Conservation (phyloP, 2,329 filamentous ascomycete genomes). For the Neurospora sp. region DNA sequence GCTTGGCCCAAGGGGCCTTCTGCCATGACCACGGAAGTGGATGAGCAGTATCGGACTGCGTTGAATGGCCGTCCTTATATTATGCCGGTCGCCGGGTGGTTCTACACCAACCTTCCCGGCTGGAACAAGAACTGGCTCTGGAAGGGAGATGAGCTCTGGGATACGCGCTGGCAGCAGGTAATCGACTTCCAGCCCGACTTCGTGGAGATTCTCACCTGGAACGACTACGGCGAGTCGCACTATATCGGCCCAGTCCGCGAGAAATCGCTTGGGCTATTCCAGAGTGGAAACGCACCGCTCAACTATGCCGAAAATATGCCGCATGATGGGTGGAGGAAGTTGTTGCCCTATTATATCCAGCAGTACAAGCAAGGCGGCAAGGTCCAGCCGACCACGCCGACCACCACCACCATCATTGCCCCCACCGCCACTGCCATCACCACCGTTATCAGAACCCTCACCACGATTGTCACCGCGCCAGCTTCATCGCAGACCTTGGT, state of each 20-base stretch:
- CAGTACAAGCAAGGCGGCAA: constrained; percentile 35
- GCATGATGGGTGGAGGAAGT: constrained; percentile 38
- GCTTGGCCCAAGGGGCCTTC: constrained; percentile 26
- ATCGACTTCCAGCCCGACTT: constrained; percentile 27
- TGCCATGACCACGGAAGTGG: constrained; percentile 23
- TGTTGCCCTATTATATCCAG: constrained; percentile 42
- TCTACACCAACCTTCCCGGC: constrained; percentile 47
- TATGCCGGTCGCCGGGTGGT: constrained; percentile 49
- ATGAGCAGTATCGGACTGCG: constrained; percentile 25
- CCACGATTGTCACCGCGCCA: not conserved
- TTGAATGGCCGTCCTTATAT: constrained; percentile 32
- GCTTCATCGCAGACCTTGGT: not conserved
- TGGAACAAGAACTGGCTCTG: constrained; percentile 55
- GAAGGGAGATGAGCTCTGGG: constrained; percentile 52
- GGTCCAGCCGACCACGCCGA: not conserved
- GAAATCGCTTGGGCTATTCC: constrained; percentile 25
- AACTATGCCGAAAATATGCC: constrained; percentile 36
- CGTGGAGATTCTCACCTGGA: constrained; percentile 31
- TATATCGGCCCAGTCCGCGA: constrained; percentile 39
- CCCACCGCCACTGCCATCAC: not conserved
- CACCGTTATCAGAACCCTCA: not conserved
- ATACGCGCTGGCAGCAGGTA: constrained; percentile 45
- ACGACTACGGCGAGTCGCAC: constrained; percentile 45
- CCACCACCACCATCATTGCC: not conserved
- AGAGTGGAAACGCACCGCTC: constrained; percentile 30